Base-by-base conservation (phyloP, 2,329 filamentous ascomycete species). In the Aquanectria penicillioides region DNA sequence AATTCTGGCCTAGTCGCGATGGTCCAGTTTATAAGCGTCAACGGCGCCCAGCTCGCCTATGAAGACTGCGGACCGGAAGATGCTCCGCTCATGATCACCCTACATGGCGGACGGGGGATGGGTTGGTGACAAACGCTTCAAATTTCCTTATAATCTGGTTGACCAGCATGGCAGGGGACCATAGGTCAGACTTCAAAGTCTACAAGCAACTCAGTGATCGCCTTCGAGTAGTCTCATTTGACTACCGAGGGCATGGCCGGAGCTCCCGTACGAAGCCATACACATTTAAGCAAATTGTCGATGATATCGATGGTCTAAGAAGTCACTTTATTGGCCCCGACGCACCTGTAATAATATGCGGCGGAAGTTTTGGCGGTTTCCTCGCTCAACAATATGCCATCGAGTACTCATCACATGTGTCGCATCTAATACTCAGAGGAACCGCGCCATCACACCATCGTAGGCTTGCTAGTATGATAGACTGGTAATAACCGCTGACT, bases 191-290 rank as follows among this genome's bases (percentile, higher is more conserved):
- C n/a, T 65, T 54, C 37, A 54, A 43, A 11, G 37, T 63, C 10
- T 65, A 65, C 43, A 54, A 57, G 15, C 58, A 47, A 13, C 25
- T 65, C 5, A 41, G 52, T 6, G 51, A 62, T 25, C 5, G 23
- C 1, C 43, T 63, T 17, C 61, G 56, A 5, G 55, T 65, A 6
- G 29, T 65, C 20, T 65, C 63, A 8, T 64, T 65, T 28, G 63
- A 65, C 37, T 65, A 43, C 7, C 59, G 63, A 3, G 63, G 63
- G 5, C 63, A 65, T 17, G 63, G 63, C 4, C 61, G 62, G 29
- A 65, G 63, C 29, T 63, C 63, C 17, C 61, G 54, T 2, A 64
- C 61, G 9, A 63, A 64, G 13, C 63, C 63, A 7, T 65, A 65
- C 22, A 64, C 58, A n/a, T 65, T 65, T 25, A 49, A 52, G 11